Percentiles rank a stretch among this genome's conserved stretches.
Conservation (phyloP, 257 asterid species). For the Petunia secreta region DNA sequence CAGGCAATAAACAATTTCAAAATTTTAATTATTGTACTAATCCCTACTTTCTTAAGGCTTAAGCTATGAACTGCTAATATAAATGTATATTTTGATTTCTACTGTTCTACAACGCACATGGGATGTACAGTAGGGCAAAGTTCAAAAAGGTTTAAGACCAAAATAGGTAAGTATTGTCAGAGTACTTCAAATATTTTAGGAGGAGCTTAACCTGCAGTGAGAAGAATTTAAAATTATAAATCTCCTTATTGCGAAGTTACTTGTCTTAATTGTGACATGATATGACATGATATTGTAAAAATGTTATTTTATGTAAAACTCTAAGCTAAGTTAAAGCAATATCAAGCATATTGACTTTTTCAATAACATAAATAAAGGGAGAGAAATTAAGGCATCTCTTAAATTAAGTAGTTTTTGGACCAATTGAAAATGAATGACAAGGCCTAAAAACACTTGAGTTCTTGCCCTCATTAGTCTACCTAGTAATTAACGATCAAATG, state of each 20-base stretch:
- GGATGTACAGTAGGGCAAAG: not conserved
- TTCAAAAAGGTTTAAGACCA: not conserved
- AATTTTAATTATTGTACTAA: not conserved
- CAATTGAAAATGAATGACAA: slow-evolving; percentile 12
- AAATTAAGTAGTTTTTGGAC: slow-evolving; percentile 9
- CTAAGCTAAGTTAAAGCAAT: not conserved
- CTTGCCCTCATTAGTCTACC: not conserved
- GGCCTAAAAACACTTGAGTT: not conserved
- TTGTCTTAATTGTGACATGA: no score
- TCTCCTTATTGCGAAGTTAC: no score
- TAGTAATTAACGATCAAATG: not conserved
- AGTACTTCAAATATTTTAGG: not conserved
- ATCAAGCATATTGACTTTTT: not conserved
- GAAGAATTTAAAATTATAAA: no score
- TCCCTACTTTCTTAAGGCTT: not conserved
- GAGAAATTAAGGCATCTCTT: slow-evolving; percentile 1
- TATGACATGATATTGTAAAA: no score
- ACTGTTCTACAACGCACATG: not conserved
- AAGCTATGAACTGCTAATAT: not conserved
- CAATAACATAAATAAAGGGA: not conserved
- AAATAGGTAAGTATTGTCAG: not conserved
- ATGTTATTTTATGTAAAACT: no score
- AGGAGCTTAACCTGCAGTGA: not conserved
- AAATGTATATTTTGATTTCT: not conserved
- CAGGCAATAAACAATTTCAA: no score